Conservation (phyloP, 768 basidiomycete genomes). For the Mycena amicta region DNA sequence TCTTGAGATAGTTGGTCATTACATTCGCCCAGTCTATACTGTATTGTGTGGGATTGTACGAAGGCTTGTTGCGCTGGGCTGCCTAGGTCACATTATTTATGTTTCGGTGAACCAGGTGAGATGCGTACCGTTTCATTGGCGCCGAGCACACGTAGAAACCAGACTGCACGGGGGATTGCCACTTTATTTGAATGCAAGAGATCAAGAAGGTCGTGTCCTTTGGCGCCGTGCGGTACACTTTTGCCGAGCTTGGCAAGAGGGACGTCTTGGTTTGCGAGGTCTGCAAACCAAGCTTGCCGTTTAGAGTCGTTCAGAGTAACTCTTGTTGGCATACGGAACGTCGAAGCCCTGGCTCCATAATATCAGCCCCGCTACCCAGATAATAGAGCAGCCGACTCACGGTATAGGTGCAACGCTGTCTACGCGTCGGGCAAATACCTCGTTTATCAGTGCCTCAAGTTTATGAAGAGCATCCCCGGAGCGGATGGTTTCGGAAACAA, state of each 20-base stretch:
- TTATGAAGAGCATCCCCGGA: slow-evolving; percentile 55
- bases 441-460: slow-evolving; percentile 76
- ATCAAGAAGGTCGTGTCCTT: slow-evolving; percentile 83
- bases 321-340: slow-evolving; percentile 80
- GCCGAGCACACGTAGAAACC: slow-evolving; percentile 86
- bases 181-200: slow-evolving; percentile 76
- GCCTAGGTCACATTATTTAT: slow-evolving; percentile 43
- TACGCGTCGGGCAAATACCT: slow-evolving; percentile 66
- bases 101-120: background rate
- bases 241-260: slow-evolving; percentile 82
- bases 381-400: too few relatives aligned
- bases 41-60: slow-evolving; percentile 82
- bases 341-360: slow-evolving; percentile 48
- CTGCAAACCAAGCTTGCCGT: slow-evolving; percentile 80
- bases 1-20: slow-evolving; percentile 80
- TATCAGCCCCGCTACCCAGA: too few relatives aligned
- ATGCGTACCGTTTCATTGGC: slow-evolving; percentile 77
- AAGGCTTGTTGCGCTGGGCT: slow-evolving; percentile 73
- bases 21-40: slow-evolving; percentile 85
- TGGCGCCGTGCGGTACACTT: slow-evolving; percentile 84
- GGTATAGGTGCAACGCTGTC: slow-evolving; percentile 61
- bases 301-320: slow-evolving; percentile 81
- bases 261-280: slow-evolving; percentile 78
- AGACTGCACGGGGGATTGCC: slow-evolving; percentile 79
- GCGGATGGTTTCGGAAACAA: slow-evolving; percentile 53